Evolutionary conservation across 1,139 yeast species (phyloP).

Genomic region (Taiozyma sp.): DNA sequence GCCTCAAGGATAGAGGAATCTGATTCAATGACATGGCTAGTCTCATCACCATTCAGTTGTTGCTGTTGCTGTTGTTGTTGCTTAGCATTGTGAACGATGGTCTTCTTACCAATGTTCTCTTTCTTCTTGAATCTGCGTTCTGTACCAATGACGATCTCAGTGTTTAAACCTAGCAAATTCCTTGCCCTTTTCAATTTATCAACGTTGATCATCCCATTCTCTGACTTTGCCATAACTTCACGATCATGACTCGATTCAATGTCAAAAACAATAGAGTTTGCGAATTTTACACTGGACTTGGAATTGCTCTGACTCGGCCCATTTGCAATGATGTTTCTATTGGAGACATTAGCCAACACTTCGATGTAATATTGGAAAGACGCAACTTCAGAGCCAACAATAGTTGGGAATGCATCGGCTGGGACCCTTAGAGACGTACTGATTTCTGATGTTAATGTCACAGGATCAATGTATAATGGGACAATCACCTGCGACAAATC

Average conservation of each 20-base stretch:
- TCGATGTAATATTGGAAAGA: slow-evolving; percentile 85
- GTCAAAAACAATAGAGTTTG: slow-evolving; percentile 36
- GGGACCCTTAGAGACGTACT: slow-evolving; percentile 70
- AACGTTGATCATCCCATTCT: slow-evolving; percentile 59
- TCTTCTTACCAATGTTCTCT: slow-evolving; percentile 8
- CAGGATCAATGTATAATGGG: slow-evolving; percentile 78
- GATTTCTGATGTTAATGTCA: slow-evolving; percentile 50
- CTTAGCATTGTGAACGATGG: slow-evolving; percentile 4
- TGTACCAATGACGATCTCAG: slow-evolving; percentile 80
- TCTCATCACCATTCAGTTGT: not conserved
- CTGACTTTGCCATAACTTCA: slow-evolving; percentile 19
- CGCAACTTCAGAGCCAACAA: slow-evolving; percentile 66
- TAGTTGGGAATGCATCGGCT: slow-evolving; percentile 82
- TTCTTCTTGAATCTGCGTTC: slow-evolving; percentile 16
- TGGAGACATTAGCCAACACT: slow-evolving; percentile 67
- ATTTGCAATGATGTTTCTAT: slow-evolving; percentile 32
- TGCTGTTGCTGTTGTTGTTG: not conserved
- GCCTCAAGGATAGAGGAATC: slow-evolving; percentile 12
- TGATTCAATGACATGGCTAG: slow-evolving; percentile 2
- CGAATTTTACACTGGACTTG: slow-evolving; percentile 21
- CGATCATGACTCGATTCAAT: slow-evolving; percentile 27
- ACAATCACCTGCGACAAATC: slow-evolving; percentile 75
- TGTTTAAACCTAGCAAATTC: slow-evolving; percentile 73
- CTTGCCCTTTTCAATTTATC: slow-evolving; percentile 70
- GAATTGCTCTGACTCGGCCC: slow-evolving; percentile 17